phyloP scores from a whole-genome alignment of 2,329 filamentous ascomycete species.

The Cytospora leucostoma region DNA sequence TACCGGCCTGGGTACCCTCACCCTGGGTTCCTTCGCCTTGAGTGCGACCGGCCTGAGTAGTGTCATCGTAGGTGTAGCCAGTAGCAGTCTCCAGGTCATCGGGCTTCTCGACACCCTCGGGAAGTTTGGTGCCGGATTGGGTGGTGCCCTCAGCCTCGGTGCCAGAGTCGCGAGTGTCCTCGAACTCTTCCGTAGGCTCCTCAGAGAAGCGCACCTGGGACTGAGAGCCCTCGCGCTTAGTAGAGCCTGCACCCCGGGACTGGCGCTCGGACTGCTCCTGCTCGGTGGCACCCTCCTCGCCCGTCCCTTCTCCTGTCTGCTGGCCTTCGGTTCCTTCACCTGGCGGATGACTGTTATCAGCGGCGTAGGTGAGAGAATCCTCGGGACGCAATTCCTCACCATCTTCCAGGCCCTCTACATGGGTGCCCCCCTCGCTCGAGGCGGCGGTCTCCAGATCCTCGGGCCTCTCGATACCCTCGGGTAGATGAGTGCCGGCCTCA shows the following conservation, averaged over 20 bases:
- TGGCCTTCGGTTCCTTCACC: conserved; percentile 1
- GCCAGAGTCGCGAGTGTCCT: conserved; percentile 16
- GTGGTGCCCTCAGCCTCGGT: conserved; percentile 2
- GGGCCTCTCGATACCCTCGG: conserved; percentile 24
- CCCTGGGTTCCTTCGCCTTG: conserved; percentile 13
- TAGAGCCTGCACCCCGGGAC: no score
- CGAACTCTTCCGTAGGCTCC: conserved; percentile 11
- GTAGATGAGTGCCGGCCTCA: conserved; percentile 24
- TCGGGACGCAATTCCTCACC: conserved; percentile 24
- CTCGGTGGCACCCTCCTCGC: not conserved
- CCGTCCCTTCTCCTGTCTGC: not conserved
- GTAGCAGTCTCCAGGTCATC: conserved; percentile 16
- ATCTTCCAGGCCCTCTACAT: conserved; percentile 11
- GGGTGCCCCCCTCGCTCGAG: conserved; percentile 5
- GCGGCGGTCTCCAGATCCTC: conserved; percentile 14
- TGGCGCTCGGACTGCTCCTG: not conserved
- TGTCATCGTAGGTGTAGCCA: conserved; percentile 1
- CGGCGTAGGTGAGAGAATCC: conserved; percentile 28
- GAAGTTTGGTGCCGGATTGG: not conserved
- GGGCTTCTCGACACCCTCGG: conserved; percentile 19
- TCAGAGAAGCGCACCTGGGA: conserved; percentile 1
- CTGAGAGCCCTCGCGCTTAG: not conserved
- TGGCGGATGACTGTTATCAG: conserved; percentile 24
- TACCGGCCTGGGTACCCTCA: conserved; percentile 19
- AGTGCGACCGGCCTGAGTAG: conserved; percentile 15